These are phyloP conservation scores for Ballota nigra DNA, from an alignment of 257 asterid genomes.

Conservation along the genomic window DNA sequence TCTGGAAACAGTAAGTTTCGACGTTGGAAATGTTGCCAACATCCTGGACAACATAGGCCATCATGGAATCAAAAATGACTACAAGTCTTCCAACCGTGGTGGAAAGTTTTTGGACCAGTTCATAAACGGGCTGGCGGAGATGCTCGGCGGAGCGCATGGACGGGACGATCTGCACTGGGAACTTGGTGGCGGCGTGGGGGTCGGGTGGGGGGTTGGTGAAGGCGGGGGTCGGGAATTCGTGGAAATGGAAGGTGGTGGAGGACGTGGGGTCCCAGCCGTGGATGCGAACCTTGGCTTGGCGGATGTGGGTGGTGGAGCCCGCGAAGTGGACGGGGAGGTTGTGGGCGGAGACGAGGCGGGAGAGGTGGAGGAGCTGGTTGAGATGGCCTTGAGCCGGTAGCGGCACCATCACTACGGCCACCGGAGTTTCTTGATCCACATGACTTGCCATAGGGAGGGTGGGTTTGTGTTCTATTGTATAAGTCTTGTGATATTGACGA, in stretches of 20 bases:
- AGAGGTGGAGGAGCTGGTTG: slow-evolving; percentile 46
- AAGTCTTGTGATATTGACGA: background rate
- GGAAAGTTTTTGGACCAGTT: background rate
- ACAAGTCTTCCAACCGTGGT: background rate
- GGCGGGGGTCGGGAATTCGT: background rate
- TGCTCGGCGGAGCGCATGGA: background rate
- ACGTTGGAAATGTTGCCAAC: background rate
- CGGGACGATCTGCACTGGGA: background rate
- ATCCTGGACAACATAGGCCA: background rate
- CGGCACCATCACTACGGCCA: slow-evolving; percentile 41
- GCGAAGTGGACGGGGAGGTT: slow-evolving; percentile 14
- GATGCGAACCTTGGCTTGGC: background rate
- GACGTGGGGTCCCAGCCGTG: background rate
- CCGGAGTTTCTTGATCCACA: background rate
- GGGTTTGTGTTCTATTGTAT: background rate
- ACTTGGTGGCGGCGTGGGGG: background rate
- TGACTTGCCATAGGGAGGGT: background rate
- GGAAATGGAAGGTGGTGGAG: background rate
- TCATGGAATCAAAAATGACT: background rate
- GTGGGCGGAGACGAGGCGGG: slow-evolving; percentile 39
- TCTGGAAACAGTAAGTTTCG: background rate
- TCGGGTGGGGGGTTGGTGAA: background rate
- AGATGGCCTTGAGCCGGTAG: slow-evolving; percentile 51
- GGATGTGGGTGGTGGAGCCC: background rate
- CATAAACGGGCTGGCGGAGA: background rate